phyloP scores from a whole-genome alignment of 768 basidiomycete species.

The Lentinula sp. region DNA sequence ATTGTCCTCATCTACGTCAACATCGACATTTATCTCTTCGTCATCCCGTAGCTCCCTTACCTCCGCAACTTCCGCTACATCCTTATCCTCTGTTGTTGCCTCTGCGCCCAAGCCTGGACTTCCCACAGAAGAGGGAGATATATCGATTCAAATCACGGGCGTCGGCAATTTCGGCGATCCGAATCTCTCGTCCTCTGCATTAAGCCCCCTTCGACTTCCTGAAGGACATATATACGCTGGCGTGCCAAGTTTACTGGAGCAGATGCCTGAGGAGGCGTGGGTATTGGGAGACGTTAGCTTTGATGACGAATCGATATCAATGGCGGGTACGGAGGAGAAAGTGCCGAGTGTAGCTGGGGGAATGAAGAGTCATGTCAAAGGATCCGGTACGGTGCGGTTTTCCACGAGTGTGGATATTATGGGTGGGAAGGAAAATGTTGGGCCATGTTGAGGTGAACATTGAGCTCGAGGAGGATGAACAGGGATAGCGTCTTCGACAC shows the following conservation, averaged over 20 bases:
- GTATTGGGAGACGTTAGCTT: slow-evolving; percentile 45
- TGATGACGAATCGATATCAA: slow-evolving; percentile 26
- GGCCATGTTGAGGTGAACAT: background rate
- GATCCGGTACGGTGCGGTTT: slow-evolving; percentile 15
- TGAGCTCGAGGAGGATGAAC: background rate
- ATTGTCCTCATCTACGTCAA: background rate
- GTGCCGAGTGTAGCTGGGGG: slow-evolving; percentile 2
- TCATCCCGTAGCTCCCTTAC: background rate
- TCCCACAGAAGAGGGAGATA: slow-evolving; percentile 17
- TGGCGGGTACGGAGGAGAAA: background rate
- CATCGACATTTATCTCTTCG: background rate
- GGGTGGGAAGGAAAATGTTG: slow-evolving; percentile 43
- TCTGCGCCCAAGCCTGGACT: slow-evolving; percentile 7
- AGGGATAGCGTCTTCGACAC: no score
- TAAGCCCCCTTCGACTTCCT: slow-evolving; percentile 1
- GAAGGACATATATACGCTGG: background rate
- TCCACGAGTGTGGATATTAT: slow-evolving; percentile 31
- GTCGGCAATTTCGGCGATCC: slow-evolving; percentile 2
- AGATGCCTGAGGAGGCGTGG: slow-evolving; percentile 55
- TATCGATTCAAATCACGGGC: slow-evolving; percentile 1
- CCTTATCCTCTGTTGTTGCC: slow-evolving; percentile 28
- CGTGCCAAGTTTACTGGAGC: slow-evolving; percentile 47
- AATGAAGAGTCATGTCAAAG: slow-evolving; percentile 18
- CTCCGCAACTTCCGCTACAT: background rate
- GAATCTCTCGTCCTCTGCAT: slow-evolving; percentile 24